Evolutionary conservation across 139 green algal genomes (phyloP).

Genomic region (Marvania coccoides): DNA sequence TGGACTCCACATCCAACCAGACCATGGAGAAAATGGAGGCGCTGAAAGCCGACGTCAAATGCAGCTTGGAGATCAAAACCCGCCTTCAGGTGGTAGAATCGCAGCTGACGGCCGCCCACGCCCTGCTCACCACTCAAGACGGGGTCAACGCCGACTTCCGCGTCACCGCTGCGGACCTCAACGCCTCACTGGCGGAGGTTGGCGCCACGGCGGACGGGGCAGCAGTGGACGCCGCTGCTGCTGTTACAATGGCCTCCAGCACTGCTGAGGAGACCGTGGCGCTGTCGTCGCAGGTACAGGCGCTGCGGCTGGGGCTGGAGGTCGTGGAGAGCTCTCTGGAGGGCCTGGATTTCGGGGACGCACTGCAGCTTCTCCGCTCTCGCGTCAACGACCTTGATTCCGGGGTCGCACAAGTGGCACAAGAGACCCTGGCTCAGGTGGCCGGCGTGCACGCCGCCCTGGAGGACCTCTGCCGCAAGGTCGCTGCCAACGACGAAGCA

Average conservation of each 20-base stretch:
- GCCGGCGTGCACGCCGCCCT: background rate
- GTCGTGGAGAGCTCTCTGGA: slow-evolving; percentile 7
- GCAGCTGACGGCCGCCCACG: background rate
- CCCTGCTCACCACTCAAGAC: background rate
- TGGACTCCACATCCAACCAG: slow-evolving; percentile 1
- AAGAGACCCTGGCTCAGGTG: background rate
- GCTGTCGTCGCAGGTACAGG: background rate
- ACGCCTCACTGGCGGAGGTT: background rate
- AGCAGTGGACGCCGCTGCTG: background rate
- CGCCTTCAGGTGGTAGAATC: background rate
- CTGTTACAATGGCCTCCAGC: background rate
- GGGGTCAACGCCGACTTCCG: background rate
- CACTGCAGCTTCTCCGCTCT: background rate
- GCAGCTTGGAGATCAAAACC: background rate
- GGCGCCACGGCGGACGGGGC: background rate
- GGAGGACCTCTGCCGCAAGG: background rate
- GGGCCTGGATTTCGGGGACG: background rate
- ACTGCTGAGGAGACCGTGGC: background rate
- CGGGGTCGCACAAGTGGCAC: background rate
- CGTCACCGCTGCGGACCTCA: background rate
- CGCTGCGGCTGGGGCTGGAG: background rate
- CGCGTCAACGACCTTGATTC: slow-evolving; percentile 1
- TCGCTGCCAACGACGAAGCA: background rate
- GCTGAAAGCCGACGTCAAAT: background rate
- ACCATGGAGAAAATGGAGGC: background rate